Percentiles rank a stretch among this genome's conserved stretches.
phyloP scores from a whole-genome alignment of 108 stramenopile species.

The Asterionellopsis glacialis region DNA sequence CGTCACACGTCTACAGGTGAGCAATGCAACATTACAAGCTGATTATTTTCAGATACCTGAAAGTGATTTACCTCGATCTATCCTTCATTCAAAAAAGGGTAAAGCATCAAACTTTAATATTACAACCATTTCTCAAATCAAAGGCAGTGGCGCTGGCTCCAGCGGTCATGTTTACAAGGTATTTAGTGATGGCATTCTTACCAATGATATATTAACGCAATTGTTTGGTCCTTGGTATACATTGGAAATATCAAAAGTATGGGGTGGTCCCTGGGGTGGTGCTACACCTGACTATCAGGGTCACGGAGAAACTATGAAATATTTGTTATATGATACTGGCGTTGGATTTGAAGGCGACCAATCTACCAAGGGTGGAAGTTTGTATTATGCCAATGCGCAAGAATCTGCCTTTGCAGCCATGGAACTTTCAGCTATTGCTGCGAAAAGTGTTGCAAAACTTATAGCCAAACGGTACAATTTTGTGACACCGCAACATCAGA shows the following conservation, averaged over 20 bases:
- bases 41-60: too few species aligned
- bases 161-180: slow-evolving; percentile 48
- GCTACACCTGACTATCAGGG: slow-evolving; percentile 64
- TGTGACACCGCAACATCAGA: slow-evolving; percentile 1
- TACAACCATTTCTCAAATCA: slow-evolving; percentile 29
- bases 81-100: too few species aligned
- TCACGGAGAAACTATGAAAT: slow-evolving; percentile 26
- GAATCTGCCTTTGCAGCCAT: slow-evolving; percentile 66
- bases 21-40: slow-evolving; percentile 56
- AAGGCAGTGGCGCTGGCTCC: too few species aligned
- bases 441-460: slow-evolving; percentile 74
- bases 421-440: slow-evolving; percentile 72
- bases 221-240: slow-evolving; percentile 52
- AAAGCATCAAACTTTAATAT: slow-evolving; percentile 37
- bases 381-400: slow-evolving; percentile 76
- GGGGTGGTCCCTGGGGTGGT: slow-evolving; percentile 55
- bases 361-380: slow-evolving; percentile 31
- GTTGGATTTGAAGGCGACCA: slow-evolving; percentile 33
- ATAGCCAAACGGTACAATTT: slow-evolving; percentile 57
- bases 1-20: too few species aligned
- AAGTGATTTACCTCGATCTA: too few species aligned
- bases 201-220: slow-evolving; percentile 12
- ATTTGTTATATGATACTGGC: slow-evolving; percentile 65
- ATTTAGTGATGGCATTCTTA: slow-evolving; percentile 39
- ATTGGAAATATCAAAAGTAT: slow-evolving; percentile 26